phyloP scores from a whole-genome alignment of 108 stramenopile genomes.

The Pseudonitzschia multiseries region DNA sequence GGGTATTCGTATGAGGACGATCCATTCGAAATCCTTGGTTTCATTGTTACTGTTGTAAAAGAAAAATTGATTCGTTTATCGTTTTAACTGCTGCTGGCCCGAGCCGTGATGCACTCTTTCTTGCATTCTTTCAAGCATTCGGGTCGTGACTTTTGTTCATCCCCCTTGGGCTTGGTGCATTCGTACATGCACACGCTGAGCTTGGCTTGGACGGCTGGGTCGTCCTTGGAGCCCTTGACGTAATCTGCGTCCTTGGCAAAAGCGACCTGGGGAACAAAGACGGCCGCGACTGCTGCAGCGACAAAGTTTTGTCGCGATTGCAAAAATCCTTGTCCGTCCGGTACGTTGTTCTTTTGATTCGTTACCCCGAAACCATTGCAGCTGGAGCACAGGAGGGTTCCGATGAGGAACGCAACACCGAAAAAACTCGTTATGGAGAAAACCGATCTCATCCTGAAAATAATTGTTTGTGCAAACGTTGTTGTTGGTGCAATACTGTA shows the following conservation, averaged over 20 bases:
- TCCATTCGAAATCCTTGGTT: no score
- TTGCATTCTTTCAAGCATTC: constrained; percentile 83
- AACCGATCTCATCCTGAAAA: not conserved
- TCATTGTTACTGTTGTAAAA: not conserved
- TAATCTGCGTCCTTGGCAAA: not conserved
- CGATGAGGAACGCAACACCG: not conserved
- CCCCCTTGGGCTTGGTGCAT: constrained; percentile 83
- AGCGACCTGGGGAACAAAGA: not conserved
- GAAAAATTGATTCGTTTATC: not conserved
- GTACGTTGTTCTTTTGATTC: not conserved
- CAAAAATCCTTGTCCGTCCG: not conserved
- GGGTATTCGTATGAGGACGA: no score
- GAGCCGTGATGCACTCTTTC: constrained; percentile 62
- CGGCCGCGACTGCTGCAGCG: not conserved
- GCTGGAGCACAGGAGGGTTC: not conserved
- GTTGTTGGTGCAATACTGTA: no score
- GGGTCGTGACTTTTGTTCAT: constrained; percentile 57
- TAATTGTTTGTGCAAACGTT: no score
- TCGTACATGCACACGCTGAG: constrained; percentile 61
- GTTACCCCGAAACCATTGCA: not conserved
- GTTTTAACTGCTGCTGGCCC: constrained; percentile 17
- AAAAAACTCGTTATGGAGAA: not conserved
- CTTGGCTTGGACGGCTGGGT: constrained; percentile 5
- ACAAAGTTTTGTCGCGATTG: not conserved
- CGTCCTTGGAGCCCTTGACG: constrained; percentile 5